Evolutionary conservation across 139 green algal species (phyloP), one percentile per base, ranked within the genome.

Genomic region (Chlorella sorokiniana): DNA sequence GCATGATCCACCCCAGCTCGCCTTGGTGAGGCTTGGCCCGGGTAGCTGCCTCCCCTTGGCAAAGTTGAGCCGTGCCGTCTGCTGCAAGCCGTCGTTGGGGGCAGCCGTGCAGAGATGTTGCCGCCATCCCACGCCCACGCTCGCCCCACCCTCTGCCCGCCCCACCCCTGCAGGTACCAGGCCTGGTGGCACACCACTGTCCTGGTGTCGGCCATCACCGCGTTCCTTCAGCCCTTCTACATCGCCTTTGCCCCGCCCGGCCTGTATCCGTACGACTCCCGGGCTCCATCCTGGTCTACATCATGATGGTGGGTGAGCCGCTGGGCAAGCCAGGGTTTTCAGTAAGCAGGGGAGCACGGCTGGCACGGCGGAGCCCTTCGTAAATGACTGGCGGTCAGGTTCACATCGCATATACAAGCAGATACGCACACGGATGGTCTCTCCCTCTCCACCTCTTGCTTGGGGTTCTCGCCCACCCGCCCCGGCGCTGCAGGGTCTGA

Each of bases 131-230:
- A 9, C 35, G 33, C 63, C 16, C 37, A 48, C 8, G 35, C 14
- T 51, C 9, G 64, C 18, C 4, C 35, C 67, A 5, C 33, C 9
- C 40, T 51, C 14, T 6, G 3, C 2, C 5, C 9, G 14, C 20
- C 37, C 4, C 37, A 27, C 25, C 33, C 31, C 31, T 44, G 31
- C 37, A 72, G 65, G 5, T 81, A 82, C 59, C 56, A 20, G 22
- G 44, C 51, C 23, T 84, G 79, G 79, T 84, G 79, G 79, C 33
- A 80, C 11, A 67, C 52, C 42, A 84, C 79, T 2, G 79, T 84
- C 3, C 42, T 84, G 31, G 64, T 84, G 3, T 31, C 79, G 14
- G 79, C 68, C 42, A 80, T 84, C 71, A 84, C 79, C 1, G 70
- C 68, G 10, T 78, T 84, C 61, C 71, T 84, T 31, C 44, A 81